Evolutionary conservation across 1,284 basidiomycete species (phyloP).

Genomic region (Rhizoctonia solani): DNA sequence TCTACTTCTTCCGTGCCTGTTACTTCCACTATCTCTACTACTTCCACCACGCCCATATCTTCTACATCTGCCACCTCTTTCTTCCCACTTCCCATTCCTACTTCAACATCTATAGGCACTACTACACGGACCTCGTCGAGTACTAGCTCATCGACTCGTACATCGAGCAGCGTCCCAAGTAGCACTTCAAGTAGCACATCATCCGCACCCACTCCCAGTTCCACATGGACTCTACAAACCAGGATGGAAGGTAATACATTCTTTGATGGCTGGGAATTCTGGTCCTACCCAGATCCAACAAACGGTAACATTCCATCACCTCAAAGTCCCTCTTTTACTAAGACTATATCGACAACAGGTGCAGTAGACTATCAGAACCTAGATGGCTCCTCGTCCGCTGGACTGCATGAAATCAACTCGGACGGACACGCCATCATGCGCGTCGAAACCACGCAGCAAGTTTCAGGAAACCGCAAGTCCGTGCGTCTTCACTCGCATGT

Average conservation of each 20-base stretch:
- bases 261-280: constrained; percentile 37
- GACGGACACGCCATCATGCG: constrained; percentile 36
- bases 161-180: no score
- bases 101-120: background rate
- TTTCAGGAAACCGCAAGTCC: constrained; percentile 33
- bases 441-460: constrained; percentile 36
- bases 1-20: background rate
- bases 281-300: constrained; percentile 34
- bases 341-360: background rate
- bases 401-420: constrained; percentile 29
- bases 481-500: constrained; percentile 34
- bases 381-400: constrained; percentile 13
- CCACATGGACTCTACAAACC: constrained; percentile 15
- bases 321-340: background rate
- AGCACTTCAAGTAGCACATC: constrained; percentile 5
- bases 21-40: background rate
- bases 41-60: background rate
- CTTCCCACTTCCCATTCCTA: background rate
- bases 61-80: background rate
- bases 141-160: background rate
- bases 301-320: constrained; percentile 6
- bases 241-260: constrained; percentile 30
- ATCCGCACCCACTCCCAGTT: constrained; percentile 18
- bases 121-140: background rate
- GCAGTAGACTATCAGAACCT: constrained; percentile 24